Conservation (phyloP, 1,284 basidiomycete genomes). For the Trichosporon sp. region DNA sequence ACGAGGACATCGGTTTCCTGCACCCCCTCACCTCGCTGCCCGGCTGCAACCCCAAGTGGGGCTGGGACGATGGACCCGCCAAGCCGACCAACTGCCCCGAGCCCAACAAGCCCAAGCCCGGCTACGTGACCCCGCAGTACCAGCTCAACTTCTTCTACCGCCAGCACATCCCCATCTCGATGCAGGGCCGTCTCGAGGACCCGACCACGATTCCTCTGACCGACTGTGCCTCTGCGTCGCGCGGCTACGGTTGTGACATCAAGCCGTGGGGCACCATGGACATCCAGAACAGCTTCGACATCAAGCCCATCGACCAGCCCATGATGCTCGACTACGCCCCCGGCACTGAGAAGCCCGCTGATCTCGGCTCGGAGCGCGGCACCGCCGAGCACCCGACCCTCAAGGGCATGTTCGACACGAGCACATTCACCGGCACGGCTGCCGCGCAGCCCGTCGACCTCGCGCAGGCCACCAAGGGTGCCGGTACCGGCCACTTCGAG, state of each 20-base stretch:
- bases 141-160: not conserved
- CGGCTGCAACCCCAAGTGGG: constrained; percentile 39
- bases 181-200: not conserved
- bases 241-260: not conserved
- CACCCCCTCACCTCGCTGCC: constrained; percentile 22
- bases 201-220: not conserved
- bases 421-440: not conserved
- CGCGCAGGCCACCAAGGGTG: not conserved
- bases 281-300: not conserved
- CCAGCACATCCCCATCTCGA: not conserved
- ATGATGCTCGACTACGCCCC: not conserved
- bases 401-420: not conserved
- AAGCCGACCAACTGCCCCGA: constrained; percentile 11
- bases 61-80: constrained; percentile 1
- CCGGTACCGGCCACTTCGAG: not conserved
- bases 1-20: constrained; percentile 12
- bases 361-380: not conserved
- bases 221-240: not conserved
- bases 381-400: not conserved
- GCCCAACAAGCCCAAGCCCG: constrained; percentile 7
- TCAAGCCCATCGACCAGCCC: not conserved
- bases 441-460: not conserved
- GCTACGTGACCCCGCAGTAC: constrained; percentile 2
- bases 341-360: not conserved
- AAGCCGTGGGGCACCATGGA: not conserved